Conservation (phyloP, 2,329 filamentous ascomycete genomes). For the Aspergillus brunneoviolaceus region DNA sequence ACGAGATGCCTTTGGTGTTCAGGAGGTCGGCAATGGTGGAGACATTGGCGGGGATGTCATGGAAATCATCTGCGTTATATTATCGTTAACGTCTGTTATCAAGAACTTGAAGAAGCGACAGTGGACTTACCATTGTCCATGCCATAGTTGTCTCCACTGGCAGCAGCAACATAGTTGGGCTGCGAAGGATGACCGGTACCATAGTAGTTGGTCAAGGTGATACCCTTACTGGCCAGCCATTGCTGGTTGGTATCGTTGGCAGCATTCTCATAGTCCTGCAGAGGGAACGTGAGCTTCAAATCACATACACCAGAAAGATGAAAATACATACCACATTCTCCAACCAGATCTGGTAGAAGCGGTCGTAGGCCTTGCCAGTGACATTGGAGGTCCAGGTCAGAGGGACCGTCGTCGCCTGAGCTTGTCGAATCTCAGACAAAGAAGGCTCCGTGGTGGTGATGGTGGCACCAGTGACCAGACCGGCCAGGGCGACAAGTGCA, state of each 20-base stretch:
- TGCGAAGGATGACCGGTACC: slow-evolving; percentile 69
- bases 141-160: slow-evolving; percentile 71
- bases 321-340: slow-evolving; percentile 66
- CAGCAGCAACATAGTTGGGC: slow-evolving; percentile 72
- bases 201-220: slow-evolving; percentile 59
- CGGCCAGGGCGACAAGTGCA: slow-evolving; percentile 1
- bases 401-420: slow-evolving; percentile 4
- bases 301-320: not conserved
- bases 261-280: slow-evolving; percentile 59
- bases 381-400: slow-evolving; percentile 12
- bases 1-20: slow-evolving; percentile 63
- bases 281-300: not conserved
- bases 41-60: slow-evolving; percentile 52
- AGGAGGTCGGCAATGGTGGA: slow-evolving; percentile 66
- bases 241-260: slow-evolving; percentile 52
- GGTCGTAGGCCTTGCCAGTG: slow-evolving; percentile 41
- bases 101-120: no score
- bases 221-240: slow-evolving; percentile 47
- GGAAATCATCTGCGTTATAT: slow-evolving; percentile 42
- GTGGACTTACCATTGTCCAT: slow-evolving; percentile 51
- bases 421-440: not conserved
- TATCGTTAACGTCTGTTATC: not conserved
- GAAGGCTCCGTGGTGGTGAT: slow-evolving; percentile 5
- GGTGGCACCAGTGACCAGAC: slow-evolving; percentile 4
- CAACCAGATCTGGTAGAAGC: slow-evolving; percentile 72